Conservation (phyloP, 805 yeast genomes). For the Teunomyces kruisii region DNA sequence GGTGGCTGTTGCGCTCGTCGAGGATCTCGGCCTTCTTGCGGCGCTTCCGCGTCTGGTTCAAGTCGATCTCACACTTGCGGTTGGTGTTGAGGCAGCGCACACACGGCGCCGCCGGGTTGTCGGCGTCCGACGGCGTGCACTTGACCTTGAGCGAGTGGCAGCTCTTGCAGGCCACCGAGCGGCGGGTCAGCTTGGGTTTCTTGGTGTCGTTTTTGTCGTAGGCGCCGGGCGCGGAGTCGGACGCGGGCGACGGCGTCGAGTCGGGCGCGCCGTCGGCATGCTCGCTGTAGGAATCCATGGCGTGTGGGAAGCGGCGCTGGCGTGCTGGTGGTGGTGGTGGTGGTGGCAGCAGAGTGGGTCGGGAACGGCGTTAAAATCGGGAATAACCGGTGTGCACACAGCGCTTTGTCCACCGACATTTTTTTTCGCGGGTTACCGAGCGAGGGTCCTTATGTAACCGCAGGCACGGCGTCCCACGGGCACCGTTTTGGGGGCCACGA, state of each 20-base stretch:
- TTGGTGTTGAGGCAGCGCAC: conserved; percentile 66
- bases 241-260: not conserved
- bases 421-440: too few relatives aligned
- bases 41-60: conserved; percentile 56
- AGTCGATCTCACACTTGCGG: conserved; percentile 65
- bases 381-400: not conserved
- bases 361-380: not conserved
- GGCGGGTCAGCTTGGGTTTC: conserved; percentile 20
- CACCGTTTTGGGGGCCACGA: too few relatives aligned
- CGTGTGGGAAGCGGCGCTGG: not conserved
- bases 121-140: conserved; percentile 69
- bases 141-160: conserved; percentile 84
- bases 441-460: too few relatives aligned
- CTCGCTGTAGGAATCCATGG: not conserved
- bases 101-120: conserved; percentile 66
- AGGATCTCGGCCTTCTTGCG: conserved; percentile 33
- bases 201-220: not conserved
- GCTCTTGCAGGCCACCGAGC: conserved; percentile 63
- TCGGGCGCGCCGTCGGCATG: not conserved
- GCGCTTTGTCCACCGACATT: not conserved
- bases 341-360: not conserved
- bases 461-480: too few relatives aligned
- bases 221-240: not conserved
- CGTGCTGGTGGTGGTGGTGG: too few relatives aligned
- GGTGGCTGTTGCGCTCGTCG: conserved; percentile 16